These are phyloP conservation scores for Urtica urens DNA, from an alignment of 306 rosid genomes.

Conservation along the genomic window DNA sequence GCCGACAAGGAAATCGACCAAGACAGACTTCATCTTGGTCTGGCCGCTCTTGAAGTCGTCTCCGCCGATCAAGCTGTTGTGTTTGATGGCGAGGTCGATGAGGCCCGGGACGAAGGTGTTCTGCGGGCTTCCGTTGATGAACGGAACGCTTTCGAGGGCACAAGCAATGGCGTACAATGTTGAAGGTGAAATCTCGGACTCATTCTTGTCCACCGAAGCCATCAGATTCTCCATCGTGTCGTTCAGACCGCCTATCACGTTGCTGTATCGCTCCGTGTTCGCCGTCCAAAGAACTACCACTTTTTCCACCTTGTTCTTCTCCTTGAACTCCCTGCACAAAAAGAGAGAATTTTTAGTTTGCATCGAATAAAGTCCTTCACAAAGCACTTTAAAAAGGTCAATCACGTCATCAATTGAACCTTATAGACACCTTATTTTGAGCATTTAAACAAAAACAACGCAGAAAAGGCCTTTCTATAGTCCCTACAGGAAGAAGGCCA, in stretches of 20 bases:
- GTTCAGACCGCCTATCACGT: slow-evolving; percentile 70
- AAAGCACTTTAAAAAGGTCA: too few species aligned
- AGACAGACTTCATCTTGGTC: slow-evolving; percentile 94
- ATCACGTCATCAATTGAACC: too few species aligned
- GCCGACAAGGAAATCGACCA: slow-evolving; percentile 97
- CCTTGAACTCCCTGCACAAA: slow-evolving; percentile 69
- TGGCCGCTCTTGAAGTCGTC: slow-evolving; percentile 99
- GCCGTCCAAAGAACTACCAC: slow-evolving; percentile 98
- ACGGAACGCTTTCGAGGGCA: slow-evolving; percentile 69
- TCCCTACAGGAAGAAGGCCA: too few species aligned
- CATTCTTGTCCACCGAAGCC: slow-evolving; percentile 71
- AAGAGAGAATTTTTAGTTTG: too few species aligned
- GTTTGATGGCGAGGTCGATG: slow-evolving; percentile 73
- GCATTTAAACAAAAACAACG: too few species aligned
- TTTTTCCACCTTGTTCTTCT: slow-evolving; percentile 68
- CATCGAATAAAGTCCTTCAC: slow-evolving; percentile 6
- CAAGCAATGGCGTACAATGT: slow-evolving; percentile 83
- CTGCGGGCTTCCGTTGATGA: slow-evolving; percentile 97
- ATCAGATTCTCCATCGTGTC: slow-evolving; percentile 73
- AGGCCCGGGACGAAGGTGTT: slow-evolving; percentile 96
- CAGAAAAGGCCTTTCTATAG: too few species aligned
- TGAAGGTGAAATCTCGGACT: slow-evolving; percentile 94
- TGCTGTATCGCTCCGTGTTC: slow-evolving; percentile 94
- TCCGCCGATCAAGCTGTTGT: slow-evolving; percentile 83
- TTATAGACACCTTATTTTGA: too few species aligned